phyloP scores from a whole-genome alignment of 495 filamentous ascomycete genomes.

The Aspergillus heteromorphus region DNA sequence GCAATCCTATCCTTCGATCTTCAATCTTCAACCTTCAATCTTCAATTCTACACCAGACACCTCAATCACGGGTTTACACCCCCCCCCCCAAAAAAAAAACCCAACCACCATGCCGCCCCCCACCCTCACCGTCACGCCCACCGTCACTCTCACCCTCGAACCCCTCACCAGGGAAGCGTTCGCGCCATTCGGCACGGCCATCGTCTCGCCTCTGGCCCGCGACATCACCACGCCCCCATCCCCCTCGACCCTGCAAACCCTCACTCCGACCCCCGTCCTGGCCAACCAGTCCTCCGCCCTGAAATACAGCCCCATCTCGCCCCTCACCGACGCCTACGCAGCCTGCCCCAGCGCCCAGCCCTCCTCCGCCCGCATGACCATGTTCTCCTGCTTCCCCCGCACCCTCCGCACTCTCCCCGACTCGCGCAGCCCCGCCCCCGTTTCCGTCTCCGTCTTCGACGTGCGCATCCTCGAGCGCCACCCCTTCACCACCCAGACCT shows the following conservation, averaged over 20 bases:
- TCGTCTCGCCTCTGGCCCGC: slow-evolving; percentile 62
- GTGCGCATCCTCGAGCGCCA: slow-evolving; percentile 84
- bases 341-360: slow-evolving; percentile 56
- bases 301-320: slow-evolving; percentile 77
- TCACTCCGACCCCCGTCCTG: slow-evolving; percentile 29
- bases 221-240: slow-evolving; percentile 41
- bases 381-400: slow-evolving; percentile 84
- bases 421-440: slow-evolving; percentile 41
- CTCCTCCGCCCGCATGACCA: slow-evolving; percentile 65
- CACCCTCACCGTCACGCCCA: slow-evolving; percentile 28
- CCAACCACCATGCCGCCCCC: slow-evolving; percentile 19
- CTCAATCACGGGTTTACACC: background rate
- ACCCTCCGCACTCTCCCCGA: slow-evolving; percentile 25
- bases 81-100: background rate
- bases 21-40: background rate
- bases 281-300: slow-evolving; percentile 86
- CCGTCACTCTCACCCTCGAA: slow-evolving; percentile 39
- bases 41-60: background rate
- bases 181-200: slow-evolving; percentile 75
- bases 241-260: slow-evolving; percentile 32
- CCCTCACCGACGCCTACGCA: slow-evolving; percentile 60
- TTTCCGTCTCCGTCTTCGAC: slow-evolving; percentile 58
- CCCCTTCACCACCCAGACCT: slow-evolving; percentile 90
- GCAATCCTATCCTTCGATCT: background rate
- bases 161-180: slow-evolving; percentile 65